These are phyloP conservation scores for Teunomyces panamensis DNA, from an alignment of 805 yeast species.

Conservation along the genomic window DNA sequence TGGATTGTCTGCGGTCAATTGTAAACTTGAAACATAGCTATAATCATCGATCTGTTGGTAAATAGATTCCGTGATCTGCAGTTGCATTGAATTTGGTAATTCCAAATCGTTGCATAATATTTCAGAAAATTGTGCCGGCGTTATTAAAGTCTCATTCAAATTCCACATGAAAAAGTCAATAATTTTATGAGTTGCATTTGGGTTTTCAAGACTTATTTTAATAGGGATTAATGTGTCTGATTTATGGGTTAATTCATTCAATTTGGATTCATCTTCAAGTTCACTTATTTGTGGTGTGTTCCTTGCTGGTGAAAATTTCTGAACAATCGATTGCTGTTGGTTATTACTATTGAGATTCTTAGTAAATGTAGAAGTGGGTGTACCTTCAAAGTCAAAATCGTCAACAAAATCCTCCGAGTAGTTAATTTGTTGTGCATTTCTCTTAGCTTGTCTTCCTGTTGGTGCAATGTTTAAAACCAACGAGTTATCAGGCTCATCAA, in stretches of 20 bases:
- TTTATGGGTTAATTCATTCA: slow-evolving; percentile 26
- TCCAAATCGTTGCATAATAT: slow-evolving; percentile 82
- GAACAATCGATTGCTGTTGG: slow-evolving; percentile 36
- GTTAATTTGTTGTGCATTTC: slow-evolving; percentile 67
- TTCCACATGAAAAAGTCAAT: slow-evolving; percentile 78
- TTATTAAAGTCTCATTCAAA: slow-evolving; percentile 56
- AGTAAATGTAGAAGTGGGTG: slow-evolving; percentile 16
- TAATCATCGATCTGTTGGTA: slow-evolving; percentile 79
- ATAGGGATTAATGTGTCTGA: slow-evolving; percentile 61
- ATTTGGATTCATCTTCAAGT: slow-evolving; percentile 21
- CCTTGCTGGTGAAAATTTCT: slow-evolving; percentile 26
- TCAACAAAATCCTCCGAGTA: slow-evolving; percentile 50
- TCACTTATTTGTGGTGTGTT: slow-evolving; percentile 20
- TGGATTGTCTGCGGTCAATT: slow-evolving; percentile 49
- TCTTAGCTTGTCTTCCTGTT: slow-evolving; percentile 73
- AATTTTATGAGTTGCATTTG: slow-evolving; percentile 44
- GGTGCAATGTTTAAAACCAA: slow-evolving; percentile 65
- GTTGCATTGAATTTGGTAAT: slow-evolving; percentile 62
- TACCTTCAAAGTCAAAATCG: slow-evolving; percentile 26
- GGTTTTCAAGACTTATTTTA: slow-evolving; percentile 58
- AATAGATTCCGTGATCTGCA: slow-evolving; percentile 65
- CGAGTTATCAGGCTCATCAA: slow-evolving; percentile 68
- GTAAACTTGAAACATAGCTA: slow-evolving; percentile 58
- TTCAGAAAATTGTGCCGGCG: slow-evolving; percentile 73
- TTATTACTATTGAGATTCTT: slow-evolving; percentile 15